Evolutionary conservation across 2,329 filamentous ascomycete genomes (phyloP), one percentile per base, ranked within the genome.

Genomic region (Botrytis cinerea): DNA sequence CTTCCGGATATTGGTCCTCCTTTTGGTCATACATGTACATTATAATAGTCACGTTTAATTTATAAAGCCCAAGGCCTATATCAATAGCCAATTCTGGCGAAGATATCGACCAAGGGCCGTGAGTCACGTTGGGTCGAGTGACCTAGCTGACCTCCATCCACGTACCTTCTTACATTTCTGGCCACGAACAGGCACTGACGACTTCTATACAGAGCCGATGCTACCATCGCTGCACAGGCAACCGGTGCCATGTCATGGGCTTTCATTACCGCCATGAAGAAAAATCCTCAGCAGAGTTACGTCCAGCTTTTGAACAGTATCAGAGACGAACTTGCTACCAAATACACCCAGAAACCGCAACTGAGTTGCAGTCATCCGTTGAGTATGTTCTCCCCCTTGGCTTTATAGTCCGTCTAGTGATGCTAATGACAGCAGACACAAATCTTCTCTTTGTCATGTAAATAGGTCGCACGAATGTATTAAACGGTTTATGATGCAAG

Each of bases 191-290:
- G 68, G 40, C n/a, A 38, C 72, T 73, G 35, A 73, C 61, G 73
- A 32, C 59, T 70, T 28, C 48, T 69, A 68, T 67, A 72, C 79
- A 97, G 94, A 74, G 93, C 94, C 84, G 96, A 99, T 82, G 95
- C 96, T 20, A 93, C 90, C 43, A 98, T 98, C 77, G 89, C 79
- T 60, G 75, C 93, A 73, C 88, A 98, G 84, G 95, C 96, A 48
- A 99, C 96, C 0, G 96, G 96, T 72, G 96, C 96, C 82, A 98
- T 99, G 96, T 97, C 94, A 5, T 98, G 93, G 90, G 96, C 96
- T 2, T 99, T 99, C 82, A 96, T 99, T 82, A 90, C 88, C 1
- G 92, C 95, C 32, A 87, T 98, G 80, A 95, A 93, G 86, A 94
- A 95, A 85, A 97, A 97, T 81, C 94, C 94, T 0, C 92, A 97